phyloP scores from a whole-genome alignment of 805 yeast species.

The Danielozyma ontarioensis region DNA sequence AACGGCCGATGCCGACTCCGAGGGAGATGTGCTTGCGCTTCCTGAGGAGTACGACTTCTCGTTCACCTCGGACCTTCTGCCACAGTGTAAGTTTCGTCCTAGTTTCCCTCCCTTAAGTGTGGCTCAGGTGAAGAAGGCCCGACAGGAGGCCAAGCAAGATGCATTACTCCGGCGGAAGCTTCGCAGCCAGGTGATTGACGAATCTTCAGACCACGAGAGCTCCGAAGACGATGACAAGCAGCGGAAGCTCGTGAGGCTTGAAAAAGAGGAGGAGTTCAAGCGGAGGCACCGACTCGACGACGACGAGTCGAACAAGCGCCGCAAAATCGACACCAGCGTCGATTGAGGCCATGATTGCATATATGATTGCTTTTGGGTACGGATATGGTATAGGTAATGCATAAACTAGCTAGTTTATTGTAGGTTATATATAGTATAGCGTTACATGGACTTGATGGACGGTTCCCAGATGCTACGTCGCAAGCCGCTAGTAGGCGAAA shows the following conservation, averaged over 20 bases:
- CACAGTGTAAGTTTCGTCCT: conserved; percentile 25
- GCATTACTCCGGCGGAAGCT: conserved; percentile 5
- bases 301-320: background rate
- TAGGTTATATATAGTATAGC: background rate
- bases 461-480: conserved; percentile 3
- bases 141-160: conserved; percentile 8
- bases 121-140: conserved; percentile 13
- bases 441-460: conserved; percentile 4
- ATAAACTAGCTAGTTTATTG: conserved; percentile 1
- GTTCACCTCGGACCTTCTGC: conserved; percentile 21
- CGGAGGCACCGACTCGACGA: conserved; percentile 3
- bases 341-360: background rate
- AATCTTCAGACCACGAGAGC: conserved; percentile 17
- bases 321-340: conserved; percentile 1
- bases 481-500: conserved; percentile 35
- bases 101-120: conserved; percentile 37
- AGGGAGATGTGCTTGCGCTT: conserved; percentile 3
- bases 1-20: conserved; percentile 1
- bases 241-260: conserved; percentile 1
- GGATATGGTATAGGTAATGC: background rate
- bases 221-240: conserved; percentile 11
- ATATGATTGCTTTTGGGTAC: background rate
- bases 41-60: conserved; percentile 29
- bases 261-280: conserved; percentile 3
- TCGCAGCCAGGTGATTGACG: conserved; percentile 6